A percentile compares a stretch with the other conserved stretches of the same genome.
These are phyloP conservation scores for Austroboletus novae-zelandiae DNA, from an alignment of 1,284 basidiomycete genomes.

Conservation along the genomic window DNA sequence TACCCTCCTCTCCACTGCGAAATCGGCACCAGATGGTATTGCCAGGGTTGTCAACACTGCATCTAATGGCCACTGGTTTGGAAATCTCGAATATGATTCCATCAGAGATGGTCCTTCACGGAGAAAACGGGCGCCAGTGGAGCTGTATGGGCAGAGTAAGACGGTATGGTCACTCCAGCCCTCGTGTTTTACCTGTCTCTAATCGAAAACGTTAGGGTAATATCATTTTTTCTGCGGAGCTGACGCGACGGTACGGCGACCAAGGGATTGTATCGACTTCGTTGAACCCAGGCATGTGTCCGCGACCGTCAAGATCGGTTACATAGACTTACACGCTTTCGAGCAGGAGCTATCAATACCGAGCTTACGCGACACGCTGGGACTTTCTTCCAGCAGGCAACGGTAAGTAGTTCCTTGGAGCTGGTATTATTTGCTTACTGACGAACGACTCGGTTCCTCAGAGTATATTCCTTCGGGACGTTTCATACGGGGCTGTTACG, in stretches of 20 bases:
- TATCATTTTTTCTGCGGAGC: slow-evolving; percentile 33
- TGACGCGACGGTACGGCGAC: slow-evolving; percentile 34
- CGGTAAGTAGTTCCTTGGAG: slow-evolving; percentile 1
- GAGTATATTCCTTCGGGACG: slow-evolving; percentile 20
- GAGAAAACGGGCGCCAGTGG: slow-evolving; percentile 15
- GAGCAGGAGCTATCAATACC: slow-evolving; percentile 20
- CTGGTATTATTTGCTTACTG: not conserved
- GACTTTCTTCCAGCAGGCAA: not conserved
- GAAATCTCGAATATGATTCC: slow-evolving; percentile 19
- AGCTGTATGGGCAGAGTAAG: slow-evolving; percentile 45
- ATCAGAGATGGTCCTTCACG: slow-evolving; percentile 33
- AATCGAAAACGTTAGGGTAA: slow-evolving; percentile 24
- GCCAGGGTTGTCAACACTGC: slow-evolving; percentile 45
- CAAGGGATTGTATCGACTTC: slow-evolving; percentile 37
- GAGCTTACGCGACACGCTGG: slow-evolving; percentile 27
- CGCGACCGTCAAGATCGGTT: not conserved
- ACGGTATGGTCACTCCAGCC: slow-evolving; percentile 24
- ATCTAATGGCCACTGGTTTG: slow-evolving; percentile 31
- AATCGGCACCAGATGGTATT: slow-evolving; percentile 30
- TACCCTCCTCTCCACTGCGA: slow-evolving; percentile 34
- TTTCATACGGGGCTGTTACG: slow-evolving; percentile 46
- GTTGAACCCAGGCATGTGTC: slow-evolving; percentile 31
- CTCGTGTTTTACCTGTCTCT: not conserved
- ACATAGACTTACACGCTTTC: not conserved
- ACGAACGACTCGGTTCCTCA: not conserved